Evolutionary conservation across 2,329 filamentous ascomycete genomes (phyloP), one percentile per base, ranked within the genome.

Genomic region (Botryotinia calthae): DNA sequence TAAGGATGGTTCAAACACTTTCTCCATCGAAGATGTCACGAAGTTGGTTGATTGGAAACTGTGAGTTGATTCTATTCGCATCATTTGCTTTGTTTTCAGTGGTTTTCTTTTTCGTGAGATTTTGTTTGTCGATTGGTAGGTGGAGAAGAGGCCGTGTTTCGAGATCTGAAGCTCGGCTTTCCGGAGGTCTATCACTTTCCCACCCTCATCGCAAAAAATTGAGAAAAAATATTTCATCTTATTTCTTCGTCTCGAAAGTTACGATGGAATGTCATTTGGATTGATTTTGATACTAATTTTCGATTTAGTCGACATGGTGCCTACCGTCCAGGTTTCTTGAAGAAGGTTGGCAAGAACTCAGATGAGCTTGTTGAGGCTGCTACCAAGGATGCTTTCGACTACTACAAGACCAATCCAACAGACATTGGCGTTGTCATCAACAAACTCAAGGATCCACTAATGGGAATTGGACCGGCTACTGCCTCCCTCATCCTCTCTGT

Each of bases 391-490:
- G 90, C 88, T 0, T 84, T 91, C 73, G 78, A 80, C 7, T 72
- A 79, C 42, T 88, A 89, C 77, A 80, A 81, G 72, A 74, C 79
- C 16, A 79, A 82, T 46, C 75, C 81, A 8, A 80, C 83, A 8
- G 77, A 80, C 46, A 76, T 79, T 68, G 71, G 82, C 2, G 80
- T 82, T 12, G 85, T 88, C 5, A 79, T 93, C 10, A 84, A 85
- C 4, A 81, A 82, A 1, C 83, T 95, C 18, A 85, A 85, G 1
- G 85, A 85, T 72, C 75, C 78, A 22, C 83, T 96, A n/a, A 90
- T 86, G 75, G 93, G 93, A 48, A 88, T 97, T 74, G 93, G 93
- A 0, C 92, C 93, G 1, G 93, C 93, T 12, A 95, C 93, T 0
- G 93, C 92, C 0, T 93, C 91, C 1, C 86, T 96, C 46, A 82